Evolutionary conservation across 2,329 filamentous ascomycete species (phyloP).

Genomic region (Sodiomyces alkalinus): DNA sequence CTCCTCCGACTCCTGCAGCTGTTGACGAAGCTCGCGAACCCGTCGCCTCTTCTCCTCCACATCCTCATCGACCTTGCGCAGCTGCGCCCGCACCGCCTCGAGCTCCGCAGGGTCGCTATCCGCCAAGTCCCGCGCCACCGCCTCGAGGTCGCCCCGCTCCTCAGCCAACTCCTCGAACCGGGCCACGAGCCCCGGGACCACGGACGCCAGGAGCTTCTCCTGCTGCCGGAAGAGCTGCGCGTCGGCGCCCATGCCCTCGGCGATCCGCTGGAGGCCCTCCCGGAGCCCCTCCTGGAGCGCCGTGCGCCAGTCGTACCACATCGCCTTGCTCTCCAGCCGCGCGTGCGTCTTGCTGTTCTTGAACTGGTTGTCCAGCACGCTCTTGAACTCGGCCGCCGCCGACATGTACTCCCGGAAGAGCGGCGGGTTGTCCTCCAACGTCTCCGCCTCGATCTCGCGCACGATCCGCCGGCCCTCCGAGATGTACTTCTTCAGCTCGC

Average conservation of each 20-base stretch:
- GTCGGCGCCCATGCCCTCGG: slow-evolving; percentile 63
- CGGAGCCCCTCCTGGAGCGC: slow-evolving; percentile 71
- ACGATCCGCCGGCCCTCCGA: slow-evolving; percentile 83
- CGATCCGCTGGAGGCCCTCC: slow-evolving; percentile 61
- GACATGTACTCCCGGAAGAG: slow-evolving; percentile 85
- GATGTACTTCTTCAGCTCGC: slow-evolving; percentile 93
- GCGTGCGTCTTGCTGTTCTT: slow-evolving; percentile 94
- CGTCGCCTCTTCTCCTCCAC: slow-evolving; percentile 54
- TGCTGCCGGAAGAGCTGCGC: slow-evolving; percentile 51
- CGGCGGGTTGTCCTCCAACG: slow-evolving; percentile 76
- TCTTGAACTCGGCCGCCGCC: slow-evolving; percentile 67
- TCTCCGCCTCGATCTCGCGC: slow-evolving; percentile 78
- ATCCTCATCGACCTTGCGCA: slow-evolving; percentile 49
- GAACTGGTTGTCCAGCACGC: slow-evolving; percentile 90
- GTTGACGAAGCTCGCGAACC: slow-evolving; percentile 49
- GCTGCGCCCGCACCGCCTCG: slow-evolving; percentile 51
- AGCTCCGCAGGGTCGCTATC: slow-evolving; percentile 73
- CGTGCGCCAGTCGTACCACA: slow-evolving; percentile 97
- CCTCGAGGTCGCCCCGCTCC: slow-evolving; percentile 53
- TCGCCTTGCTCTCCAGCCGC: slow-evolving; percentile 77
- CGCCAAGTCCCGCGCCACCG: slow-evolving; percentile 58
- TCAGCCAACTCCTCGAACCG: slow-evolving; percentile 44
- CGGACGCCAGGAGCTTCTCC: slow-evolving; percentile 49
- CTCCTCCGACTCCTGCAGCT: slow-evolving; percentile 52
- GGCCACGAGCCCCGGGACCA: slow-evolving; percentile 49